Percentiles rank a stretch among this genome's conserved stretches.
These are phyloP conservation scores for Metschnikowia matae DNA, from an alignment of 805 yeast species.

Conservation along the genomic window DNA sequence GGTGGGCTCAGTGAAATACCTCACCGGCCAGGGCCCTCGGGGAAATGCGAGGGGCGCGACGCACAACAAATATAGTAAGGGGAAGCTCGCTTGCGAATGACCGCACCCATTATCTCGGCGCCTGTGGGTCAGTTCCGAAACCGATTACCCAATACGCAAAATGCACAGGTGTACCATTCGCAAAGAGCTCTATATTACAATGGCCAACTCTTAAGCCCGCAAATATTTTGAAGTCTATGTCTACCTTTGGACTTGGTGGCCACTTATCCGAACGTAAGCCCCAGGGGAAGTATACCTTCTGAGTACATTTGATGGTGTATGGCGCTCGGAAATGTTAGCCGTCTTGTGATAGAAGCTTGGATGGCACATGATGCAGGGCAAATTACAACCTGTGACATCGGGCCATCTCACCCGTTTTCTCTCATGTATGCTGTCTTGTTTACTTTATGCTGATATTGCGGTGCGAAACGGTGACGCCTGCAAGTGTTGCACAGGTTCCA, in stretches of 20 bases:
- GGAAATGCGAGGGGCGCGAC: constrained; percentile 2
- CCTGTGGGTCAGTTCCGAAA: neutral
- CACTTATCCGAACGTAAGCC: neutral
- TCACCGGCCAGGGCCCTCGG: neutral
- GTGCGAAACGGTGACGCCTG: constrained; percentile 1
- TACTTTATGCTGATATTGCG: neutral
- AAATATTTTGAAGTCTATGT: neutral
- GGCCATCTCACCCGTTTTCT: neutral
- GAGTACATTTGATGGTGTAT: neutral
- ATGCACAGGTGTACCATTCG: neutral
- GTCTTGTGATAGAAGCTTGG: neutral
- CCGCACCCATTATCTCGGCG: neutral
- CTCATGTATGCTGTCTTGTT: neutral
- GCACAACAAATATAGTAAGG: constrained; percentile 2
- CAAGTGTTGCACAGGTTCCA: neutral
- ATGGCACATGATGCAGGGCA: neutral
- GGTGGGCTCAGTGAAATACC: neutral
- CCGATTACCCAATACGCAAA: neutral
- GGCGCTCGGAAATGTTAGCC: too few species aligned
- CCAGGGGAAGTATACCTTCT: neutral
- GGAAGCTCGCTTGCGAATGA: constrained; percentile 1
- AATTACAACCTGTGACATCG: neutral
- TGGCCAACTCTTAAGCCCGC: neutral
- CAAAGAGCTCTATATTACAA: neutral
- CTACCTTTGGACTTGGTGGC: neutral